These are phyloP conservation scores for Diplodia intermedia DNA, from an alignment of 2,329 filamentous ascomycete species.

Conservation along the genomic window DNA sequence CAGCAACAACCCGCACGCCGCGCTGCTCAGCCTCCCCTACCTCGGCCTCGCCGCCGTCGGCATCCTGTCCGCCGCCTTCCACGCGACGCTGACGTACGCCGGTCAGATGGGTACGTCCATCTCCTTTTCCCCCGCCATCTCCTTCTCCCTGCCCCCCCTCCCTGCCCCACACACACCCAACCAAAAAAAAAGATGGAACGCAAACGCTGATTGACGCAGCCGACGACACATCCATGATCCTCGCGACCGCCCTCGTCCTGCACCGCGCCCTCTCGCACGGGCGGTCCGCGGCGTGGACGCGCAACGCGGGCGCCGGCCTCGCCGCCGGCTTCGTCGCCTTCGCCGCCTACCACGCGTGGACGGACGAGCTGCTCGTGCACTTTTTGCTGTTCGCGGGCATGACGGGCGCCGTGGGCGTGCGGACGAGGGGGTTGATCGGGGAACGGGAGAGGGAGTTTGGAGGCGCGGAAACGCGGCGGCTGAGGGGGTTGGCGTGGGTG, in stretches of 20 bases:
- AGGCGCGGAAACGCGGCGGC: slow-evolving; percentile 33
- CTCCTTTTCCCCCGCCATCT: too few relatives aligned
- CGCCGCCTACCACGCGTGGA: slow-evolving; percentile 47
- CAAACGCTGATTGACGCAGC: slow-evolving; percentile 39
- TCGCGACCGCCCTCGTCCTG: slow-evolving; percentile 60
- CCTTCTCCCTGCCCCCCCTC: neutral
- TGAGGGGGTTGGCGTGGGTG: slow-evolving; percentile 41
- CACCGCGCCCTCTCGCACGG: slow-evolving; percentile 58
- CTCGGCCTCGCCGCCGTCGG: slow-evolving; percentile 54
- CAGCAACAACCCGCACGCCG: slow-evolving; percentile 7
- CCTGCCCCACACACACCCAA: too few relatives aligned
- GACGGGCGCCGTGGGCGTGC: slow-evolving; percentile 49
- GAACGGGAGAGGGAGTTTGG: slow-evolving; percentile 24
- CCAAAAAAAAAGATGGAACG: slow-evolving; percentile 16
- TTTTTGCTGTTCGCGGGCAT: slow-evolving; percentile 51
- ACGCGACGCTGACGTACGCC: slow-evolving; percentile 41
- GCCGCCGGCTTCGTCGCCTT: slow-evolving; percentile 44
- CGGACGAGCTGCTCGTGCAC: slow-evolving; percentile 49
- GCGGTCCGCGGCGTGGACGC: slow-evolving; percentile 37
- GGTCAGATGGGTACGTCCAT: slow-evolving; percentile 37
- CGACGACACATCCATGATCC: slow-evolving; percentile 67
- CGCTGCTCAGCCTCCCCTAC: slow-evolving; percentile 45
- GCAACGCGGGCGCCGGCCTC: slow-evolving; percentile 40
- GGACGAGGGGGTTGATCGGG: slow-evolving; percentile 42
- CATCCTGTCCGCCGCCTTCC: slow-evolving; percentile 52